Percentiles rank a stretch among this genome's conserved stretches.
Evolutionary conservation across 176 grass and related monocot genomes (phyloP).

Genomic region (Guadua angustifolia): DNA sequence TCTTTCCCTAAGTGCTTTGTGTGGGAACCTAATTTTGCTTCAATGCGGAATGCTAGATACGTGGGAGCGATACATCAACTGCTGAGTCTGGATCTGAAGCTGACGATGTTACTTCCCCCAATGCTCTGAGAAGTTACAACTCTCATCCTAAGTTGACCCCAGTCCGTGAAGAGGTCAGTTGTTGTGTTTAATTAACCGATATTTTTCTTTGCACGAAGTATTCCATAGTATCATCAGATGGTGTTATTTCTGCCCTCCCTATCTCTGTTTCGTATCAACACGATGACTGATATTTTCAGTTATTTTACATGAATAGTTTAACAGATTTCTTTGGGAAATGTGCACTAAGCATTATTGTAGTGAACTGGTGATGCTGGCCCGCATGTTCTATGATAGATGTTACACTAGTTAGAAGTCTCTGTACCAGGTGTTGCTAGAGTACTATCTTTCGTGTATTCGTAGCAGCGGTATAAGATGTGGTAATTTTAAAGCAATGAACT

Average conservation of each 20-base stretch:
- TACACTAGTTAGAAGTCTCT: not conserved
- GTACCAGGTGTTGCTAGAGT: not conserved
- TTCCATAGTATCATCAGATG: not conserved
- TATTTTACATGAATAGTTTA: not conserved
- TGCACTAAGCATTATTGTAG: not conserved
- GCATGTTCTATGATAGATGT: not conserved
- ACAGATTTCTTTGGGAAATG: not conserved
- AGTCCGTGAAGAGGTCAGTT: conserved; percentile 87
- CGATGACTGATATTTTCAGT: not conserved
- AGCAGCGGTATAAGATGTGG: not conserved
- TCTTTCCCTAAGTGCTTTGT: not conserved
- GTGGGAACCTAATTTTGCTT: conserved; percentile 37
- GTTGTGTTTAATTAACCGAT: conserved; percentile 2
- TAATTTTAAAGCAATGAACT: not conserved
- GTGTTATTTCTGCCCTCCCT: not conserved
- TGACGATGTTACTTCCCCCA: conserved; percentile 81
- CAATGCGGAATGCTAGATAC: conserved; percentile 49
- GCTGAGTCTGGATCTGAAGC: conserved; percentile 94
- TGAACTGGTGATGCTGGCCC: not conserved
- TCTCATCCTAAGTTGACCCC: conserved; percentile 82
- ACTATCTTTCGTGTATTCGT: not conserved
- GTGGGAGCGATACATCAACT: conserved; percentile 88
- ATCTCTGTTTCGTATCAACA: not conserved
- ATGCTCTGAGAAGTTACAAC: conserved; percentile 65
- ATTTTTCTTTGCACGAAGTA: not conserved